These are phyloP conservation scores for Scheffersomyces coipomensis DNA, from an alignment of 805 yeast species.

Conservation along the genomic window DNA sequence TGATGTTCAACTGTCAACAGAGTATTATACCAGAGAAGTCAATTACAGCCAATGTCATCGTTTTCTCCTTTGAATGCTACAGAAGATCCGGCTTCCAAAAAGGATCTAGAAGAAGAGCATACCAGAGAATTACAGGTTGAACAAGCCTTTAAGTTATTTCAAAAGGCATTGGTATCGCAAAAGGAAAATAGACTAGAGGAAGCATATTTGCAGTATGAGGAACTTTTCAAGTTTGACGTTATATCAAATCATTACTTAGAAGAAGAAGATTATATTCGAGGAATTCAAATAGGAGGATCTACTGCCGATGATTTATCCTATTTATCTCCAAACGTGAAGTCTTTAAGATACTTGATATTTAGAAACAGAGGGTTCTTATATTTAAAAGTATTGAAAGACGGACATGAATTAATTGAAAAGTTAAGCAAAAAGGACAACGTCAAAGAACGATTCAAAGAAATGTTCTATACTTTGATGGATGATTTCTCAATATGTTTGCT, in stretches of 20 bases:
- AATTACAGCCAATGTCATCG: slow-evolving; percentile 44
- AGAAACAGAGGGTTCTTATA: slow-evolving; percentile 80
- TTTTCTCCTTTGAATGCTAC: slow-evolving; percentile 78
- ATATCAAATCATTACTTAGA: slow-evolving; percentile 45
- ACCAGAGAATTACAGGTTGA: slow-evolving; percentile 90
- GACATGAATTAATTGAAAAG: slow-evolving; percentile 6
- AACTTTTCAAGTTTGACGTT: slow-evolving; percentile 68
- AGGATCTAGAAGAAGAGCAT: slow-evolving; percentile 70
- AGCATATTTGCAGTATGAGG: slow-evolving; percentile 58
- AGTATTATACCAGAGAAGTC: too few species aligned
- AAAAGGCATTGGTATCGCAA: slow-evolving; percentile 65
- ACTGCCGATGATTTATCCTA: slow-evolving; percentile 41
- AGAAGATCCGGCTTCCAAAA: slow-evolving; percentile 69
- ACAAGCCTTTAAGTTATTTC: slow-evolving; percentile 75
- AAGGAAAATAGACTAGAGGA: slow-evolving; percentile 44
- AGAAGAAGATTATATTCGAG: slow-evolving; percentile 34
- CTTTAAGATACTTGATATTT: slow-evolving; percentile 71
- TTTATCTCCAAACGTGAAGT: slow-evolving; percentile 67
- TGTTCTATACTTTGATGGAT: slow-evolving; percentile 50
- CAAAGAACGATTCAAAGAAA: slow-evolving; percentile 17
- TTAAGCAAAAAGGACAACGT: slow-evolving; percentile 4
- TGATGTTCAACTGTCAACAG: too few species aligned
- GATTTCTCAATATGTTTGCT: slow-evolving; percentile 65
- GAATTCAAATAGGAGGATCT: slow-evolving; percentile 37
- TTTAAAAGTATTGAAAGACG: slow-evolving; percentile 38